Conservation (phyloP, 148 eudicot genomes). For the Camellia granthamiana region DNA sequence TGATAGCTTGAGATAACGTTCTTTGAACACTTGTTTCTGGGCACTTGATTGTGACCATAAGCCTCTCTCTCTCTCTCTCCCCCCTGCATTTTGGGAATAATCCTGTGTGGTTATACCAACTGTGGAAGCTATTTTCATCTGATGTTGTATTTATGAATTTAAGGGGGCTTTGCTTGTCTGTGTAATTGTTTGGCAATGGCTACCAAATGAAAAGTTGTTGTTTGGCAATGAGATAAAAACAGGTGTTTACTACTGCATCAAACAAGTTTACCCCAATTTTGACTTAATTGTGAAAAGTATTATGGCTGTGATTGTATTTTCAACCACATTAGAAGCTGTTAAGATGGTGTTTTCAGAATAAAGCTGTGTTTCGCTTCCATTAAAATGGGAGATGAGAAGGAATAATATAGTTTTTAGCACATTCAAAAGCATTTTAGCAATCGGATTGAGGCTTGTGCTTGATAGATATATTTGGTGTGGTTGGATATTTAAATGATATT, state of each 20-base stretch:
- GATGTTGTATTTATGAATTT: not conserved
- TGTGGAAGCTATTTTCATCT: not conserved
- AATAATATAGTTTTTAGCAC: no score
- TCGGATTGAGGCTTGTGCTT: not conserved
- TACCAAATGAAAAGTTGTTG: no score
- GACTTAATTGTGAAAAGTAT: not conserved
- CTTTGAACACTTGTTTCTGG: not conserved
- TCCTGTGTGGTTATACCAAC: not conserved
- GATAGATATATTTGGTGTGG: no score
- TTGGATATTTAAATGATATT: no score
- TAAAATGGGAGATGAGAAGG: not conserved
- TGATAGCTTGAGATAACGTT: not conserved
- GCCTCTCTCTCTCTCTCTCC: not conserved
- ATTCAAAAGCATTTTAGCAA: not conserved
- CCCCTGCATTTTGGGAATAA: slow-evolving; percentile 7
- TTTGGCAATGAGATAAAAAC: not conserved
- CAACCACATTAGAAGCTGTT: not conserved
- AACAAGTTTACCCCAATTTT: not conserved
- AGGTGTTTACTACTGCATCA: not conserved
- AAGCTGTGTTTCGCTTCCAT: not conserved
- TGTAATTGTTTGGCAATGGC: not conserved
- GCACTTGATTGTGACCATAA: not conserved
- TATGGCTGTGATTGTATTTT: not conserved
- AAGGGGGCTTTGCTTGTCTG: not conserved
- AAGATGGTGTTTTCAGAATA: not conserved